phyloP scores from a whole-genome alignment of 495 filamentous ascomycete species.

The Friedmanniomyces simplex region DNA sequence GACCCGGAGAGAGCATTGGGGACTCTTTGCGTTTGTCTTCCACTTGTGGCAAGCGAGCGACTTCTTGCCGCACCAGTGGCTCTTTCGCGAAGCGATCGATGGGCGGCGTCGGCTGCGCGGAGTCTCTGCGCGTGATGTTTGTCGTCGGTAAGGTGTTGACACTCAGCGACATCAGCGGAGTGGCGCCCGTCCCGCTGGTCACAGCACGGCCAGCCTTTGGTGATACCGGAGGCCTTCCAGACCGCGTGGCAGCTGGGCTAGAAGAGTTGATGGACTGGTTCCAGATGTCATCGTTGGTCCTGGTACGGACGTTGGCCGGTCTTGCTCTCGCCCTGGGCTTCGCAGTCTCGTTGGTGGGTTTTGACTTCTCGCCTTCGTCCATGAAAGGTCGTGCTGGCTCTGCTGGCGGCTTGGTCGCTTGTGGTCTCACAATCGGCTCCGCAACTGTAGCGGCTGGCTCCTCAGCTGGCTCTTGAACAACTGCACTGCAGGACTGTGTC shows the following conservation, averaged over 20 bases:
- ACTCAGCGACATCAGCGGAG: constrained; percentile 13
- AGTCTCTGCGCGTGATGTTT: not conserved
- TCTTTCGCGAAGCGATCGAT: constrained; percentile 2
- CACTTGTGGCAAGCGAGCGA: not conserved
- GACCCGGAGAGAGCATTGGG: not conserved
- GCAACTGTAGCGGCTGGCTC: too few relatives aligned
- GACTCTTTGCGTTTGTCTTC: not conserved
- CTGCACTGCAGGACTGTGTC: too few relatives aligned
- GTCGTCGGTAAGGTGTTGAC: constrained; percentile 12
- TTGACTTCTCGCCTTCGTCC: not conserved
- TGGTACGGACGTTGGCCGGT: not conserved
- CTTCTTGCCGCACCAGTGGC: constrained; percentile 9
- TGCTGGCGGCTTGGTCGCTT: too few relatives aligned
- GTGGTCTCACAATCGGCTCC: too few relatives aligned
- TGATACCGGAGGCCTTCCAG: not conserved
- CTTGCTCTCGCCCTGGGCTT: constrained; percentile 1
- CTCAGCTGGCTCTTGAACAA: too few relatives aligned
- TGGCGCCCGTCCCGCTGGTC: constrained; percentile 2
- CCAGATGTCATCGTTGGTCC: constrained; percentile 18
- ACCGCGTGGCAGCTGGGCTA: not conserved
- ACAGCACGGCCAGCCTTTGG: not conserved
- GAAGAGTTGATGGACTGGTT: constrained; percentile 10
- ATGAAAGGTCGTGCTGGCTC: not conserved
- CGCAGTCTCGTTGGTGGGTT: not conserved
- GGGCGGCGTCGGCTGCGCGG: not conserved